Percentiles rank a stretch among this genome's conserved stretches.
Evolutionary conservation across 2,329 filamentous ascomycete genomes (phyloP).

Genomic region (Helotiales sp.): DNA sequence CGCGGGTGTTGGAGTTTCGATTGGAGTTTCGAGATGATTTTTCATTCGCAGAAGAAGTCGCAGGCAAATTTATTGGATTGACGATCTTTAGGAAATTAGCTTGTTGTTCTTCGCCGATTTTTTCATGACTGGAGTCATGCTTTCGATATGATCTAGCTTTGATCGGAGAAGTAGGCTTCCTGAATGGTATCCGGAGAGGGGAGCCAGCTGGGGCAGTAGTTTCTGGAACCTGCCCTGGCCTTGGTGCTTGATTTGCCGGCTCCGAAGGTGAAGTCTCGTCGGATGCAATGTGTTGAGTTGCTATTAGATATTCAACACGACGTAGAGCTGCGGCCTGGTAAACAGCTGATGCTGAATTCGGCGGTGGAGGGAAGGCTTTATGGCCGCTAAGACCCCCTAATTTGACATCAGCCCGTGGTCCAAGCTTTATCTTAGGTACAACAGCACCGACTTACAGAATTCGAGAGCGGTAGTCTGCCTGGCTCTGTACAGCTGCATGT

Average conservation of each 20-base stretch:
- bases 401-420: background rate
- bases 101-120: background rate
- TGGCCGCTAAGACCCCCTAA: background rate
- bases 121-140: background rate
- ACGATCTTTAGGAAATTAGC: too few relatives aligned
- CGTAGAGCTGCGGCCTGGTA: background rate
- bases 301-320: background rate
- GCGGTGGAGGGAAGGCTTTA: background rate
- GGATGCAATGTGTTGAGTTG: too few relatives aligned
- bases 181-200: background rate
- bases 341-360: background rate
- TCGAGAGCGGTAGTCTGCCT: background rate
- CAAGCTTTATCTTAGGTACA: too few relatives aligned
- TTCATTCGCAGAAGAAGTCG: background rate
- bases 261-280: too few relatives aligned
- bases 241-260: background rate
- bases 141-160: background rate
- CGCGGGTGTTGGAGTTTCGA: background rate
- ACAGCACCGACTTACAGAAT: background rate
- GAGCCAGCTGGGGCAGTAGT: background rate
- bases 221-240: too few relatives aligned
- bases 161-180: background rate
- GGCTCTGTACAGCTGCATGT: background rate
- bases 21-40: background rate
- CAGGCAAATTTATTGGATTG: too few relatives aligned